These are phyloP conservation scores for Trichosphaerium sp. DNA, from an alignment of 78 protist genomes.

Conservation along the genomic window DNA sequence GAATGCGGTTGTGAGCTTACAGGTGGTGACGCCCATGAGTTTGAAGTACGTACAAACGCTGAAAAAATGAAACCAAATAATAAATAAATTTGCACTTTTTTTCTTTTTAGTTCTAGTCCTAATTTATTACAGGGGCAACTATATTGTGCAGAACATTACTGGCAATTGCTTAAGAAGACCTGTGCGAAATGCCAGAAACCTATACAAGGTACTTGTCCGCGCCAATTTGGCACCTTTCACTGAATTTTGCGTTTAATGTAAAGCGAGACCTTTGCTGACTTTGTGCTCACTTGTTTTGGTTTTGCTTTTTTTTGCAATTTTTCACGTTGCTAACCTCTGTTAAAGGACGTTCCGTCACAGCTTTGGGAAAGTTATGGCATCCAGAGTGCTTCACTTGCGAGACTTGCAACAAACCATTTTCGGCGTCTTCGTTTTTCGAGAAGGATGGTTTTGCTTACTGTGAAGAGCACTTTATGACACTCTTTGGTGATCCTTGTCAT, in stretches of 20 bases:
- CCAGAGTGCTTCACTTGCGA: slow-evolving; percentile 59
- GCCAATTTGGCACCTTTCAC: no score
- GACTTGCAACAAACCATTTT: slow-evolving; percentile 48
- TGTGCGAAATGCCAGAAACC: slow-evolving; percentile 55
- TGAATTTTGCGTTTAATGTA: no score
- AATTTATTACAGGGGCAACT: slow-evolving; percentile 35
- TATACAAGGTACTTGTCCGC: no score
- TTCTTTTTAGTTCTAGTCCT: no score
- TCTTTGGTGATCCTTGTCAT: slow-evolving; percentile 13
- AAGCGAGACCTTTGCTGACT: no score
- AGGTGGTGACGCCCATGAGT: slow-evolving; percentile 48
- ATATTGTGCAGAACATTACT: slow-evolving; percentile 52
- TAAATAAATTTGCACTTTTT: no score
- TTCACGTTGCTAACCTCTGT: no score
- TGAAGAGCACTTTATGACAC: slow-evolving; percentile 39
- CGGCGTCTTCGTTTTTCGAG: slow-evolving; percentile 54
- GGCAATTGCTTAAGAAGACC: not conserved
- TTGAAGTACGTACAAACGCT: no score
- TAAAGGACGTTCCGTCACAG: slow-evolving; percentile 54
- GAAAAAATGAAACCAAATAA: no score
- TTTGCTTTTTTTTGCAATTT: no score
- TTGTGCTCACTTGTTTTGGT: no score
- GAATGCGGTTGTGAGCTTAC: slow-evolving; percentile 54
- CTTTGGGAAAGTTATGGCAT: slow-evolving; percentile 48
- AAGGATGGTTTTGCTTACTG: slow-evolving; percentile 53